Evolutionary conservation across 108 stramenopile species (phyloP).

Genomic region (Skeletonema costatum): DNA sequence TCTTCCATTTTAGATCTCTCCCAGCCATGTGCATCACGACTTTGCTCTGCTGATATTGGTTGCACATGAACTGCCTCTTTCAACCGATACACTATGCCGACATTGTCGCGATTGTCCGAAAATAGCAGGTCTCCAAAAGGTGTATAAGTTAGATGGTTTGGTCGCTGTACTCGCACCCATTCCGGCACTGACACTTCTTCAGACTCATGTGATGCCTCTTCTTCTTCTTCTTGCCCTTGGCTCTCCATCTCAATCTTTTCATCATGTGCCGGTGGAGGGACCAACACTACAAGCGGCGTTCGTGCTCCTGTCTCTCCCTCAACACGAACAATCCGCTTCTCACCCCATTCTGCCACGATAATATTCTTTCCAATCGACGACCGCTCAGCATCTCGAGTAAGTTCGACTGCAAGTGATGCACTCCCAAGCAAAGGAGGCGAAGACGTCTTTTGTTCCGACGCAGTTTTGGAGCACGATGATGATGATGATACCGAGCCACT

Average conservation of each 20-base stretch:
- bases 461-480: background rate
- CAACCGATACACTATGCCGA: slow-evolving; percentile 52
- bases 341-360: slow-evolving; percentile 76
- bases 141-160: slow-evolving; percentile 58
- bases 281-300: slow-evolving; percentile 64
- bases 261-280: slow-evolving; percentile 18
- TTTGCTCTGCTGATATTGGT: slow-evolving; percentile 55
- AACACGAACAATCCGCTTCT: slow-evolving; percentile 69
- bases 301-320: slow-evolving; percentile 75
- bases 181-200: background rate
- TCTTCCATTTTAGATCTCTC: slow-evolving; percentile 11
- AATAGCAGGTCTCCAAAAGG: slow-evolving; percentile 80
- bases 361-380: slow-evolving; percentile 36
- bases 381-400: slow-evolving; percentile 21
- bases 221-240: background rate
- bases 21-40: slow-evolving; percentile 76
- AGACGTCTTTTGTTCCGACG: background rate
- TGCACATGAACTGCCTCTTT: slow-evolving; percentile 52
- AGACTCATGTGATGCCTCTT: background rate
- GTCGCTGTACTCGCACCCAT: slow-evolving; percentile 44
- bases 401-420: slow-evolving; percentile 61
- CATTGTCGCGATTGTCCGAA: slow-evolving; percentile 23
- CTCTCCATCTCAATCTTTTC: background rate
- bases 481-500: background rate
- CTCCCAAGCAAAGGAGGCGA: slow-evolving; percentile 45